phyloP scores from a whole-genome alignment of 441 rosid species.

The Aleurites moluccanus region DNA sequence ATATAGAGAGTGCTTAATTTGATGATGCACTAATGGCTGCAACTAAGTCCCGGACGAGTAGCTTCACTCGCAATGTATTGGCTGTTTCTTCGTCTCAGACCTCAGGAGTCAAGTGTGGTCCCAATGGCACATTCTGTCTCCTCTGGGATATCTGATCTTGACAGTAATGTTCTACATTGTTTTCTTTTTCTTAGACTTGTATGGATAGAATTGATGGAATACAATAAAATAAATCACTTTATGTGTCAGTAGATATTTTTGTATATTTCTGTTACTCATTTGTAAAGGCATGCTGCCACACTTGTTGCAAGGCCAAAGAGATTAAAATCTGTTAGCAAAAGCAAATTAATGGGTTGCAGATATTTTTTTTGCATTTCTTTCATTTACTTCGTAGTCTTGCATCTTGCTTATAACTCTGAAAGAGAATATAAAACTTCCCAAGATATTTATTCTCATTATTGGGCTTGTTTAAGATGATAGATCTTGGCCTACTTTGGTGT shows the following conservation, averaged over 20 bases:
- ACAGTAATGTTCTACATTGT: slow-evolving; percentile 47
- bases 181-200: not conserved
- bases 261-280: not conserved
- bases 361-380: slow-evolving; percentile 8
- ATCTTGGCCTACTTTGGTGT: not conserved
- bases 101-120: slow-evolving; percentile 82
- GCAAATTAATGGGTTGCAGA: not conserved
- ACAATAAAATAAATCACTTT: not conserved
- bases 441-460: not conserved
- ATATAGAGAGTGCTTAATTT: not conserved
- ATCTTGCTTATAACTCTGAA: slow-evolving; percentile 2
- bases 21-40: slow-evolving; percentile 47
- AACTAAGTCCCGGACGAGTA: slow-evolving; percentile 58
- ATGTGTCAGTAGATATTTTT: not conserved
- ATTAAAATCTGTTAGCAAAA: not conserved
- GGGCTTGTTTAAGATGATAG: not conserved
- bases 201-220: not conserved
- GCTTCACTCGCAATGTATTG: slow-evolving; percentile 74
- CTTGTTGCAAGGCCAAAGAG: not conserved
- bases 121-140: slow-evolving; percentile 73
- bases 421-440: not conserved
- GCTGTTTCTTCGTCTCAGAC: slow-evolving; percentile 39
- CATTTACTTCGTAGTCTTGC: not conserved
- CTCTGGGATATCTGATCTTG: slow-evolving; percentile 84
- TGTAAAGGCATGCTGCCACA: not conserved